Evolutionary conservation across 768 basidiomycete species (phyloP).

Genomic region (Roridomyces roridus): DNA sequence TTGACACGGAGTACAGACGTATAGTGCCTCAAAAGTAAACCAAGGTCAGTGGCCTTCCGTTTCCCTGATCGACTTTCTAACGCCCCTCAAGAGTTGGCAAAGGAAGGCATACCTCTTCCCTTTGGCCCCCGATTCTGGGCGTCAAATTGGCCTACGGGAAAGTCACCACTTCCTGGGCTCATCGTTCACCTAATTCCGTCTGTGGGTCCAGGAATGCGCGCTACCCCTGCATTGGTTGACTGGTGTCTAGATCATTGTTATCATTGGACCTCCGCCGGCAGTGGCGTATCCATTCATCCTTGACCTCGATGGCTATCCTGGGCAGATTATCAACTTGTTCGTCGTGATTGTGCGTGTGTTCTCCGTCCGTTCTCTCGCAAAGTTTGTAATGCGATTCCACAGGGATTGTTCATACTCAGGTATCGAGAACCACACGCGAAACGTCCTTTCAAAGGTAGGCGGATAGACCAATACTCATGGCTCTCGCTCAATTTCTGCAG

Average conservation of each 20-base stretch:
- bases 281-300: constrained; percentile 69
- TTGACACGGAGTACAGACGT: no score
- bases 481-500: constrained; percentile 28
- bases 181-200: constrained; percentile 63
- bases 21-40: constrained; percentile 56
- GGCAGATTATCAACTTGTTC: constrained; percentile 62
- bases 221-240: not conserved
- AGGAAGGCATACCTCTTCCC: constrained; percentile 66
- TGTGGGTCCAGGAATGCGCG: constrained; percentile 36
- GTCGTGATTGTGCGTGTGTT: constrained; percentile 55
- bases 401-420: constrained; percentile 59
- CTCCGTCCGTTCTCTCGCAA: no score
- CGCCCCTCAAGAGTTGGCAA: constrained; percentile 56
- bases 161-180: constrained; percentile 60
- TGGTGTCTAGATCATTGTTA: constrained; percentile 53
- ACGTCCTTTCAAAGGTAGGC: constrained; percentile 60
- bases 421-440: constrained; percentile 52
- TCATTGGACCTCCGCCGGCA: constrained; percentile 56
- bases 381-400: no score
- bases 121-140: constrained; percentile 67
- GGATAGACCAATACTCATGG: not conserved
- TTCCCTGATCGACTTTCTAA: not conserved
- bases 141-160: constrained; percentile 65
- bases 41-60: constrained; percentile 53
- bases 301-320: constrained; percentile 59